Conservation (phyloP, 495 filamentous ascomycete genomes). For the Xanthoparmelia taractica region DNA sequence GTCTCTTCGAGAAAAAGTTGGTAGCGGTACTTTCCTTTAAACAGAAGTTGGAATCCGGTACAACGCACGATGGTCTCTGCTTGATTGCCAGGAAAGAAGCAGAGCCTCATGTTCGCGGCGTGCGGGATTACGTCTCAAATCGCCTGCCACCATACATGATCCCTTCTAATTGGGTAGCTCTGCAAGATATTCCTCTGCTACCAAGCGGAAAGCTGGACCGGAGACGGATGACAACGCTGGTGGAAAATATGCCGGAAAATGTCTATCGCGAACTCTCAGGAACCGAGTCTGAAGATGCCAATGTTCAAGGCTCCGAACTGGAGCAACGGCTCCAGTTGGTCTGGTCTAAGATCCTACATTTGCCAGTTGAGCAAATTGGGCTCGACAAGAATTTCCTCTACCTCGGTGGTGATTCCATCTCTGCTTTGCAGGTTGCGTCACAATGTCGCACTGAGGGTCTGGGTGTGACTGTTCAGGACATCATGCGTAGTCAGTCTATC, state of each 20-base stretch:
- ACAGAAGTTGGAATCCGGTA: background rate
- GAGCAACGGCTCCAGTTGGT: constrained; percentile 35
- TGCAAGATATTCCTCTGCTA: constrained; percentile 42
- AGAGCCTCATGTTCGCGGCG: constrained; percentile 13
- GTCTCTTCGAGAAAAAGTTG: constrained; percentile 18
- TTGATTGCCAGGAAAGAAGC: constrained; percentile 16
- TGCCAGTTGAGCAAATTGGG: constrained; percentile 41
- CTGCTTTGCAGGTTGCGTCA: constrained; percentile 45
- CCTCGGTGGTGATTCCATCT: constrained; percentile 62
- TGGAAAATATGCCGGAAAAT: constrained; percentile 35
- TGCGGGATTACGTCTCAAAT: constrained; percentile 19
- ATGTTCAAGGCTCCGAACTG: constrained; percentile 13
- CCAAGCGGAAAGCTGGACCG: constrained; percentile 36
- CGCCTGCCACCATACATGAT: constrained; percentile 46
- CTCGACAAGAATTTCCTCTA: constrained; percentile 53
- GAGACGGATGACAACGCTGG: background rate
- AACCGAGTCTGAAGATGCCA: background rate
- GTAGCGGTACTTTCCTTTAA: constrained; percentile 18
- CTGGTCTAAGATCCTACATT: constrained; percentile 48
- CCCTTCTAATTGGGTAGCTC: constrained; percentile 39
- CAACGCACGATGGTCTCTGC: background rate
- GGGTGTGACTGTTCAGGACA: constrained; percentile 28
- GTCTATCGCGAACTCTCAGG: constrained; percentile 22
- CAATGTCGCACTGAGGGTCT: constrained; percentile 36
- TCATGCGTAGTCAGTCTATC: constrained; percentile 30